A percentile compares a stretch with the other conserved stretches of the same genome.
Evolutionary conservation across 2,329 filamentous ascomycete genomes (phyloP).

Genomic region (Huntiella bhutanensis): DNA sequence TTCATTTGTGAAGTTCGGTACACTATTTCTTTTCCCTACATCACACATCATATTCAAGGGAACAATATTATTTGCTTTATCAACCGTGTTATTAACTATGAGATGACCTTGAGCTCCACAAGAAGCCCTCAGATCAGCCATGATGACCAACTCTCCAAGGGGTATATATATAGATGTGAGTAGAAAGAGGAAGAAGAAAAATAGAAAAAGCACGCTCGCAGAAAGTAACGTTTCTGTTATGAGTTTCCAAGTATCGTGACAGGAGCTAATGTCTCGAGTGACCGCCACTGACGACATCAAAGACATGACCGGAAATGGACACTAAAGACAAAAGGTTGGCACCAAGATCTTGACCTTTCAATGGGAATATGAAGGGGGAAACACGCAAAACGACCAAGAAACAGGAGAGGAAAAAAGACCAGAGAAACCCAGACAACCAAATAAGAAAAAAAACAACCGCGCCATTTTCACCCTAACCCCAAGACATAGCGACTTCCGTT

Average conservation of each 20-base stretch:
- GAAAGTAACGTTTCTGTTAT: background rate
- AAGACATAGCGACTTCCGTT: constrained; percentile 8
- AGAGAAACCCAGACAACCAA: too few relatives aligned
- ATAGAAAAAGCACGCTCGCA: background rate
- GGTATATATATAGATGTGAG: background rate
- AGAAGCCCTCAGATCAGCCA: too few relatives aligned
- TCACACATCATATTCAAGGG: too few relatives aligned
- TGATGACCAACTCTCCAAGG: too few relatives aligned
- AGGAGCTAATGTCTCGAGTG: constrained; percentile 2
- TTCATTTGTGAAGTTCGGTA: too few relatives aligned
- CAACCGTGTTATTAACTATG: too few relatives aligned
- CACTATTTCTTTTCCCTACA: too few relatives aligned
- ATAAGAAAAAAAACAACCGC: background rate
- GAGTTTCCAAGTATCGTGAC: background rate
- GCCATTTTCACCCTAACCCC: too few relatives aligned
- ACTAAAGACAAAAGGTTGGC: too few relatives aligned
- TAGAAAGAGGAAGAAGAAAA: constrained; percentile 4
- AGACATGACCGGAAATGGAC: constrained; percentile 16
- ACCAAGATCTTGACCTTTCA: too few relatives aligned
- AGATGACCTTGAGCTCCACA: too few relatives aligned
- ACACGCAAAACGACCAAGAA: constrained; percentile 12
- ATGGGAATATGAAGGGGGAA: constrained; percentile 12
- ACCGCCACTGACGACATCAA: constrained; percentile 15
- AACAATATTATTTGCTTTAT: too few relatives aligned
- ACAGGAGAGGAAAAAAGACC: constrained; percentile 10